Percentiles rank a stretch among this genome's conserved stretches.
Conservation (phyloP, 257 asterid species). For the Anisodus tanguticus region DNA sequence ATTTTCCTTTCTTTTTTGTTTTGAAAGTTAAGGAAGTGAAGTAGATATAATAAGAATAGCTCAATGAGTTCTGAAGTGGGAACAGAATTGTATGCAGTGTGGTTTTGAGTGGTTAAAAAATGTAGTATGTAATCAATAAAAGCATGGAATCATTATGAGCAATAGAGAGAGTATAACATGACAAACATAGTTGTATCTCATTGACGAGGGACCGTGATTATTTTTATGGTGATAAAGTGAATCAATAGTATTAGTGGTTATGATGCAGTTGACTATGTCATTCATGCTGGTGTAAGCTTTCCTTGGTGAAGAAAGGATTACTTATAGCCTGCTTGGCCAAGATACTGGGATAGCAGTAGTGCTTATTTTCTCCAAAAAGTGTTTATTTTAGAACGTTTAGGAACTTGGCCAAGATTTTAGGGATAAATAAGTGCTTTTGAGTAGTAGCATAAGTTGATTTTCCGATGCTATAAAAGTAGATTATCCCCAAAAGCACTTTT, state of each 20-base stretch:
- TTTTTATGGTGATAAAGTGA: background rate
- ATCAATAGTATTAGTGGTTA: background rate
- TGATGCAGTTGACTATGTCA: background rate
- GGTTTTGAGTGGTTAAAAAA: slow-evolving; percentile 24
- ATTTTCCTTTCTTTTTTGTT: background rate
- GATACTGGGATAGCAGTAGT: too few species aligned
- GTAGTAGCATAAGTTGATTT: too few species aligned
- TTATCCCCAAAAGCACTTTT: too few species aligned
- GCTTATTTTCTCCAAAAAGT: too few species aligned
- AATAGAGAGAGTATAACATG: background rate
- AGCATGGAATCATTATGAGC: background rate
- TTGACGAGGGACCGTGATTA: background rate
- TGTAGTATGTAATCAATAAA: background rate
- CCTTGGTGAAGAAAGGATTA: background rate
- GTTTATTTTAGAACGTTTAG: too few species aligned
- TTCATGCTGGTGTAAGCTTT: slow-evolving; percentile 16
- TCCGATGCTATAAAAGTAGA: too few species aligned
- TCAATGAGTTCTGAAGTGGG: background rate
- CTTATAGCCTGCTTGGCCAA: background rate
- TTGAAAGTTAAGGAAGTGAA: background rate
- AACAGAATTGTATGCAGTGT: background rate
- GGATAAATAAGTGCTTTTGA: too few species aligned
- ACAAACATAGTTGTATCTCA: background rate
- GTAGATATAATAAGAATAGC: background rate
- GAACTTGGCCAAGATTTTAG: too few species aligned